Percentiles rank a stretch among this genome's conserved stretches.
Evolutionary conservation across 2,329 filamentous ascomycete genomes (phyloP).

Genomic region (Pseudogymnoascus sp.): DNA sequence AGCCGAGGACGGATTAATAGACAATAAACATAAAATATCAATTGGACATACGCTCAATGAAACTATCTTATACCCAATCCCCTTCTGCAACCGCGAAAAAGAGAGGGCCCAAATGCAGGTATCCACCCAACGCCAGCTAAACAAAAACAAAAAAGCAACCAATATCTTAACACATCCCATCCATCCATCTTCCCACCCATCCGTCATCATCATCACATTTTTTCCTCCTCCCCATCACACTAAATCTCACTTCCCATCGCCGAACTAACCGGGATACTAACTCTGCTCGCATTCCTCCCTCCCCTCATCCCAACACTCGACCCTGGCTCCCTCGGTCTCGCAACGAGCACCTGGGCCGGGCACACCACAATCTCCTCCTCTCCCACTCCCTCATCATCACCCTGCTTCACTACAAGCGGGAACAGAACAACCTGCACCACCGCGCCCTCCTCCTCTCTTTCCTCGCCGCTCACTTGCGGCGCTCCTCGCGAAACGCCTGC

Average conservation of each 20-base stretch:
- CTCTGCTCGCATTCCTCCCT: not conserved
- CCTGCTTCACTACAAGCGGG: slow-evolving; percentile 92
- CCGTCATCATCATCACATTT: slow-evolving; percentile 5
- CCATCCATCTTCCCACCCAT: not conserved
- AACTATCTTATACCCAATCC: slow-evolving; percentile 8
- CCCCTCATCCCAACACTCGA: slow-evolving; percentile 2
- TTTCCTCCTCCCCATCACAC: not conserved
- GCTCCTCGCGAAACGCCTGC: not conserved
- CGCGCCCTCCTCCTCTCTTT: slow-evolving; percentile 65
- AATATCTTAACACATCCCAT: slow-evolving; percentile 3
- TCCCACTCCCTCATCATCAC: slow-evolving; percentile 75
- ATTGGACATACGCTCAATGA: not conserved
- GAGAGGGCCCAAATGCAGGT: slow-evolving; percentile 4
- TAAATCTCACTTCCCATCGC: slow-evolving; percentile 3
- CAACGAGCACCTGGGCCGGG: slow-evolving; percentile 86
- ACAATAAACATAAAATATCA: slow-evolving; percentile 5
- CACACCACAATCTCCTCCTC: slow-evolving; percentile 94
- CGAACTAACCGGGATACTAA: slow-evolving; percentile 3
- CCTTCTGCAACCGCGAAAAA: not conserved
- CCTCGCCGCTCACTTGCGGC: slow-evolving; percentile 51
- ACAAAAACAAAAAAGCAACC: not conserved
- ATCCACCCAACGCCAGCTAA: slow-evolving; percentile 7
- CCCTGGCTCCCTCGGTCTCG: slow-evolving; percentile 31
- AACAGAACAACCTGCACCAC: slow-evolving; percentile 90
- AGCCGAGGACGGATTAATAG: not conserved